A percentile compares a stretch with the other conserved stretches of the same genome.
These are phyloP conservation scores for Sporothrix brasiliensis DNA, from an alignment of 2,329 filamentous ascomycete genomes.

Conservation along the genomic window DNA sequence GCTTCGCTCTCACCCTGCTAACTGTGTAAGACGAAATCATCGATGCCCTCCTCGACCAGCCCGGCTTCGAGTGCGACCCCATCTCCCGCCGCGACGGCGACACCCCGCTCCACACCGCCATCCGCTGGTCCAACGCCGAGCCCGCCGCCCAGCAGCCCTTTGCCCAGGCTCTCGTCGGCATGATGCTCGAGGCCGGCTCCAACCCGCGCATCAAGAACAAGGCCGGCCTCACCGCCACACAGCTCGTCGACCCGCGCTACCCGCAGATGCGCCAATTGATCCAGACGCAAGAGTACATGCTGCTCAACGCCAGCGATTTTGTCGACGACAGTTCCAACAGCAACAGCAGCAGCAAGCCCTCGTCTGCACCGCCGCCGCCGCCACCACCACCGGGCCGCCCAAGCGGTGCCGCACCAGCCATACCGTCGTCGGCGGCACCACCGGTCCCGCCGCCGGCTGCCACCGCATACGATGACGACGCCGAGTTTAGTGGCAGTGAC, in stretches of 20 bases:
- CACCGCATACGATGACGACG: conserved; percentile 54
- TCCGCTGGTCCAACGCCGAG: conserved; percentile 74
- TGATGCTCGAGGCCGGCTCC: conserved; percentile 79
- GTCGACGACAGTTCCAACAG: conserved; percentile 43
- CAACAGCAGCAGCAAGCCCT: conserved; percentile 29
- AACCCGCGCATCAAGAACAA: conserved; percentile 66
- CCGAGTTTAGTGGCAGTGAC: conserved; percentile 66
- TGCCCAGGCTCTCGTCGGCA: conserved; percentile 69
- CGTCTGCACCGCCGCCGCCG: background rate
- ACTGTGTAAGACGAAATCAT: conserved; percentile 71
- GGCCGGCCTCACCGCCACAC: conserved; percentile 69
- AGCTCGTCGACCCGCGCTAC: conserved; percentile 75
- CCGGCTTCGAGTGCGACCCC: conserved; percentile 83
- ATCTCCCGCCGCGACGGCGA: conserved; percentile 70
- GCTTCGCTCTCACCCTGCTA: background rate
- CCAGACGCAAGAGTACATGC: conserved; percentile 70
- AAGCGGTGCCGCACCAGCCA: conserved; percentile 26
- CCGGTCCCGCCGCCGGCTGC: background rate
- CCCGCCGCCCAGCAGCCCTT: conserved; percentile 64
- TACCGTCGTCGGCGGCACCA: conserved; percentile 33
- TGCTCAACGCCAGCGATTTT: conserved; percentile 62
- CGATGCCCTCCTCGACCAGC: conserved; percentile 79
- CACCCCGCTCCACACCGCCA: conserved; percentile 77
- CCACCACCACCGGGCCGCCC: conserved; percentile 11
- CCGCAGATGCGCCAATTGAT: conserved; percentile 63